Conservation (phyloP, 257 asterid species). For the Pogostemon cablin region DNA sequence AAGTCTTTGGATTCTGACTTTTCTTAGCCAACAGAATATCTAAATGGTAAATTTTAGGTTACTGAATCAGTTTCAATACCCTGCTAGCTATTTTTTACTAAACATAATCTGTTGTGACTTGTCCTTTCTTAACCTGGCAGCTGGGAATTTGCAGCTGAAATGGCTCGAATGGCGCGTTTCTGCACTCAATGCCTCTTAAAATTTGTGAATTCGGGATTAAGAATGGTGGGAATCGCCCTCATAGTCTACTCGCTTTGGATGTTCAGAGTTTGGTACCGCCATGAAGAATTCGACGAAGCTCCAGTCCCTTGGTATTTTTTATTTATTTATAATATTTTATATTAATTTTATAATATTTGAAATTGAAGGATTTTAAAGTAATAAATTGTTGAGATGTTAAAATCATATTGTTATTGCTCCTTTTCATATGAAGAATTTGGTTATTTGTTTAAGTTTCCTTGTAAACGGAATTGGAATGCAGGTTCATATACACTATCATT, state of each 20-base stretch:
- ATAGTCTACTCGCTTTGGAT: slow-evolving; percentile 84
- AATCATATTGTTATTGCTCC: slow-evolving; percentile 2
- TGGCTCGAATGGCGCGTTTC: slow-evolving; percentile 73
- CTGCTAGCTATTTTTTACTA: too few species aligned
- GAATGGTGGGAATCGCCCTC: slow-evolving; percentile 81
- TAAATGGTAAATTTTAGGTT: too few species aligned
- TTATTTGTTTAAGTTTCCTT: not conserved
- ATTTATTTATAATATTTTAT: not conserved
- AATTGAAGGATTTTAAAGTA: not conserved
- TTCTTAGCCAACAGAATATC: too few species aligned
- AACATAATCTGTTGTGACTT: too few species aligned
- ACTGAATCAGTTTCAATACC: too few species aligned
- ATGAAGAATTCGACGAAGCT: slow-evolving; percentile 41
- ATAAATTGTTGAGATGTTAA: not conserved
- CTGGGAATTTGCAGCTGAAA: slow-evolving; percentile 22
- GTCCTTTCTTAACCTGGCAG: too few species aligned
- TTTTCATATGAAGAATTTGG: not conserved
- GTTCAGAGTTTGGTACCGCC: slow-evolving; percentile 76
- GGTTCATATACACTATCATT: slow-evolving; percentile 65
- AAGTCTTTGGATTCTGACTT: too few species aligned
- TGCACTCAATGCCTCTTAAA: slow-evolving; percentile 75
- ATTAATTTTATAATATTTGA: not conserved
- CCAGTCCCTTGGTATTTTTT: slow-evolving; percentile 70
- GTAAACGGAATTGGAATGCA: slow-evolving; percentile 34
- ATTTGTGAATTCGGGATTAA: slow-evolving; percentile 68